Evolutionary conservation across 495 filamentous ascomycete genomes (phyloP), one percentile per base, ranked within the genome.

Genomic region (Beverwykella pulmonaria): DNA sequence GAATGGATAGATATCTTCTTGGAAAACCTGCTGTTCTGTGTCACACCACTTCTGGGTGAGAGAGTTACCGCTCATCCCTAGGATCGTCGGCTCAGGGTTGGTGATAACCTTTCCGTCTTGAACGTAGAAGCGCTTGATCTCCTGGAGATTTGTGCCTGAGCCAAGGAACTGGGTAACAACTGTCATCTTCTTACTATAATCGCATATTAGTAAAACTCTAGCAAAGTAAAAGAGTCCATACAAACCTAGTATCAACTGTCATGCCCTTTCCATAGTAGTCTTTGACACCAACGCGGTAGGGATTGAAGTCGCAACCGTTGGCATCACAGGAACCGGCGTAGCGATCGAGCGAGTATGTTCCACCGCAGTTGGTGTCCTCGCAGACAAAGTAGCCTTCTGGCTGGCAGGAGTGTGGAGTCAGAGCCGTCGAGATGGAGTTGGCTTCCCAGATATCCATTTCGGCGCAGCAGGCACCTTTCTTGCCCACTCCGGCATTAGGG

Each of bases 101-200:
- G 77, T 64, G 73, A 88, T 84, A 6, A 86, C 80, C 49, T 78
- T 78, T 4, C 84, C 86, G 64, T 82, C 73, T 71, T 89, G 87
- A 17, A 87, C 75, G 75, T 90, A 91, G 19, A 86, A 63, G 14
- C 65, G 65, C 25, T 68, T 78, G 74, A 90, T 87, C 69, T 86
- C 81, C 39, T 52, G 74, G 25, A 90, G 76, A 4, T 57, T 29
- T 12, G 76, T 80, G 50, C 82, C 80, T 56, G 73, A 76, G 26
- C 85, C 84, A 4, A 84, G 62, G 76, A 90, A 90, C 72, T 88
- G 87, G 2, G 87, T 90, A 20, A 89, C 82, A 36, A 90, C 86
- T 0, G 87, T 90, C 67, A 90, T 85, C 5, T 78, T 76, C 53
- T 77, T 76, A 19, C 70, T n/a, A 79, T 5, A n/a, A n/a, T n/a